phyloP scores from a whole-genome alignment of 2,329 filamentous ascomycete genomes.

The Hypoxylon sp. region DNA sequence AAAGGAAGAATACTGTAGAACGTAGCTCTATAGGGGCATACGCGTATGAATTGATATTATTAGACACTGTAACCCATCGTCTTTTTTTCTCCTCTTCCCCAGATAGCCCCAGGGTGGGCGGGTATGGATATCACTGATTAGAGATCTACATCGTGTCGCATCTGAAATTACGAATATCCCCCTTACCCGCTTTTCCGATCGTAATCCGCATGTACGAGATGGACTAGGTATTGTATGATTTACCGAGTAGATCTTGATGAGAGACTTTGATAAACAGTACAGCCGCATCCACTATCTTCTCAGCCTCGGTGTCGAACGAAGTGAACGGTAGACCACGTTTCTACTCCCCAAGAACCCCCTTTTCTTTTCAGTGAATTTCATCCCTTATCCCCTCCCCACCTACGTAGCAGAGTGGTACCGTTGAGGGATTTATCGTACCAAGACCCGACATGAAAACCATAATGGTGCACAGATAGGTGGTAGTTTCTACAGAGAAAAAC shows the following conservation, averaged over 20 bases:
- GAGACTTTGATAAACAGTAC: too few species aligned
- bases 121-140: neutral
- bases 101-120: neutral
- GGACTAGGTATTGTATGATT: neutral
- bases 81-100: neutral
- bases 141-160: neutral
- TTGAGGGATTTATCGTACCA: too few species aligned
- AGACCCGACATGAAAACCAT: too few species aligned
- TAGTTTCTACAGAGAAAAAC: too few species aligned
- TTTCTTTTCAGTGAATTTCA: neutral
- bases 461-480: too few species aligned
- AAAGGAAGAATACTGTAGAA: constrained; percentile 1
- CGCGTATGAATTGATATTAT: constrained; percentile 17
- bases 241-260: neutral
- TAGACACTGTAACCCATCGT: neutral
- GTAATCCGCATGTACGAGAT: neutral
- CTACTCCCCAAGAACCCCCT: neutral
- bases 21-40: constrained; percentile 18
- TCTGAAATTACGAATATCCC: neutral
- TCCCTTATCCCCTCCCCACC: neutral
- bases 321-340: neutral
- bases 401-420: neutral
- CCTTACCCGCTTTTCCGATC: neutral
- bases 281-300: too few species aligned
- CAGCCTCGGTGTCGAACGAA: neutral